These are phyloP conservation scores for Lippia alba DNA, from an alignment of 305 asterid species.

Conservation along the genomic window DNA sequence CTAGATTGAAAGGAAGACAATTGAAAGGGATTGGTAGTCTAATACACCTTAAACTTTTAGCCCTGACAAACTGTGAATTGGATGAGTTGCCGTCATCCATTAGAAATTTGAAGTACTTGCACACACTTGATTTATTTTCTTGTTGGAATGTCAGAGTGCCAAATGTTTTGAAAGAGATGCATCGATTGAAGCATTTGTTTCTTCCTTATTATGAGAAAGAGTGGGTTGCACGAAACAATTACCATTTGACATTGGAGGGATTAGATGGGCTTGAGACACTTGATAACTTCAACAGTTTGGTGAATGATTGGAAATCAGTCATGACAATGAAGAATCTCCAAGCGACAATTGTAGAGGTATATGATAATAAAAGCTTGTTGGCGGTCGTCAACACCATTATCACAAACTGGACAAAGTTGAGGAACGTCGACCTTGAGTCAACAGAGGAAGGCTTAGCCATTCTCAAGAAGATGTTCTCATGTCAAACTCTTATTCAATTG, in stretches of 20 bases:
- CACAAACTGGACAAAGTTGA: conserved; percentile 1
- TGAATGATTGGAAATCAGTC: conserved; percentile 7
- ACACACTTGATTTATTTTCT: conserved; percentile 6
- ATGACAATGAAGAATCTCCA: background rate
- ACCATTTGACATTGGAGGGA: conserved; percentile 2
- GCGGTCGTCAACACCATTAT: conserved; percentile 10
- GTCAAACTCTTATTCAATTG: conserved; percentile 18
- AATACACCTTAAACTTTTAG: conserved; percentile 8
- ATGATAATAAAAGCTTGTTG: conserved; percentile 1
- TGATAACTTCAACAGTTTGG: conserved; percentile 13
- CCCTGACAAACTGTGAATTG: conserved; percentile 1
- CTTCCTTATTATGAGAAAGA: too few species aligned
- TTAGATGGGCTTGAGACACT: conserved; percentile 18
- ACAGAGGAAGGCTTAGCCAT: background rate
- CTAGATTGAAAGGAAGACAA: too few species aligned
- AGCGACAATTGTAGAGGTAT: background rate
- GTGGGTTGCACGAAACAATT: too few species aligned
- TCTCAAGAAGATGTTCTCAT: conserved; percentile 2
- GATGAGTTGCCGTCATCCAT: background rate
- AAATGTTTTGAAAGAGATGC: too few species aligned
- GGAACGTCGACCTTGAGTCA: background rate
- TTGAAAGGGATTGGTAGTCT: conserved; percentile 8
- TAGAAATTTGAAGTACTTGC: conserved; percentile 15
- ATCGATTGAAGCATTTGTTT: too few species aligned
- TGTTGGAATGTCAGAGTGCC: conserved; percentile 12